Evolutionary conservation across 495 filamentous ascomycete species (phyloP).

Genomic region (Xylaria castorea): DNA sequence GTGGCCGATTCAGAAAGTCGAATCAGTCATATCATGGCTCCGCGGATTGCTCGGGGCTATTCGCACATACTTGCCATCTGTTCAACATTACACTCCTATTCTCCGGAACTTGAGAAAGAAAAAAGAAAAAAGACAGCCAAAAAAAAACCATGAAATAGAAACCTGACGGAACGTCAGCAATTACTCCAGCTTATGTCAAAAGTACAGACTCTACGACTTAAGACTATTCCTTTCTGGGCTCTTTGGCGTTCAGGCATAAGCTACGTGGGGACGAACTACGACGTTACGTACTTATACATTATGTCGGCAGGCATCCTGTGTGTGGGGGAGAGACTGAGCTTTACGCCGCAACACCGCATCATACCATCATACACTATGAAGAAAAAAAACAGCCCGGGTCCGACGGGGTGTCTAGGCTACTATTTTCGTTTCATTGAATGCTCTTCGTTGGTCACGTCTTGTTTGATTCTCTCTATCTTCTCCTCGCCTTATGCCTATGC

Average conservation of each 20-base stretch:
- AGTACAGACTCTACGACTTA: background rate
- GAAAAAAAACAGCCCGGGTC: background rate
- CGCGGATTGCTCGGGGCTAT: background rate
- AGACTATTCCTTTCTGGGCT: constrained; percentile 14
- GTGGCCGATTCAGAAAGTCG: background rate
- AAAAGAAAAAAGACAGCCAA: background rate
- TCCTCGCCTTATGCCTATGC: background rate
- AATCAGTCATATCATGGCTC: background rate
- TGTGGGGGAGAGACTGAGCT: background rate
- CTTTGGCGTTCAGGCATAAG: constrained; percentile 18
- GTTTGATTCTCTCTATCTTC: background rate
- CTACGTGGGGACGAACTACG: constrained; percentile 18
- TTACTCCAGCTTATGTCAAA: background rate
- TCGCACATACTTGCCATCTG: background rate
- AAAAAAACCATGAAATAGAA: background rate
- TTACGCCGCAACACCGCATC: background rate
- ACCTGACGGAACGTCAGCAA: background rate
- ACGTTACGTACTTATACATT: background rate
- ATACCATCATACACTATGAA: background rate
- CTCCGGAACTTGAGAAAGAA: background rate
- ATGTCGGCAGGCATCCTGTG: constrained; percentile 16
- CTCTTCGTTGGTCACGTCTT: background rate
- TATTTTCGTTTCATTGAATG: background rate
- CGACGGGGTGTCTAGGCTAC: background rate
- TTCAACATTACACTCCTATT: background rate